Base-by-base conservation (phyloP, 2,329 filamentous ascomycete genomes). In the Aureobasidium sp. region DNA sequence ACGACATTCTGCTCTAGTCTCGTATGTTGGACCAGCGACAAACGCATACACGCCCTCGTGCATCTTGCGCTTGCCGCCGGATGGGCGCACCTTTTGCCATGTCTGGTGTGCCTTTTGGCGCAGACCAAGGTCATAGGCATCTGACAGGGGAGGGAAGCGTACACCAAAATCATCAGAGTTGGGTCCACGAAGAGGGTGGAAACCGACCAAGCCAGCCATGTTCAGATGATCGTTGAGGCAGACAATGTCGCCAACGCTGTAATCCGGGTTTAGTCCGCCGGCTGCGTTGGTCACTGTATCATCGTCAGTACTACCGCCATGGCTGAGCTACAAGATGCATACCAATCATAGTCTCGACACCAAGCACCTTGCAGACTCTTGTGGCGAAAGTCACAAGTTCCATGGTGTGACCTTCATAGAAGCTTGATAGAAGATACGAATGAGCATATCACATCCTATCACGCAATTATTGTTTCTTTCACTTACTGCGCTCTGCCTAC, bases 11-110 rank as follows among this genome's bases (percentile, higher is more conserved):
- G 84, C 84, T 64, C 85, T 77, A 2, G 85, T 87, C 70, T 87
- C 85, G 69, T 87, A 87, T 53, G 80, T 85, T 61, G 85, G 85
- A 17, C 85, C 85, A 20, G 79, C 80, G 49, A 85, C 83, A 69
- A 84, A 88, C 6, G 84, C 84, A 74, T 88, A 88, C 2, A 87
- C 81, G 20, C 85, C 85, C 70, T 88, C 85, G 65, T 86, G 84
- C 65, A 88, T 69, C 65, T 74, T 77, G 62, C 84, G 74, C 42
- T 76, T 76, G 57, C 75, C 77, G 44, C 79, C 74, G 37, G 78
- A 69, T 14, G 76, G 70, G 5, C 74, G 71, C 1, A 84, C 73
- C 64, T 79, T 78, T 48, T 77, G 76, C 83, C 84, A 87, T 29
- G 80, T 78, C 58, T 76, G 75, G 70, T 87, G 84, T 5, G 80